phyloP scores from a whole-genome alignment of 73 alveolate genomes.

The Paramecium bursaria region DNA sequence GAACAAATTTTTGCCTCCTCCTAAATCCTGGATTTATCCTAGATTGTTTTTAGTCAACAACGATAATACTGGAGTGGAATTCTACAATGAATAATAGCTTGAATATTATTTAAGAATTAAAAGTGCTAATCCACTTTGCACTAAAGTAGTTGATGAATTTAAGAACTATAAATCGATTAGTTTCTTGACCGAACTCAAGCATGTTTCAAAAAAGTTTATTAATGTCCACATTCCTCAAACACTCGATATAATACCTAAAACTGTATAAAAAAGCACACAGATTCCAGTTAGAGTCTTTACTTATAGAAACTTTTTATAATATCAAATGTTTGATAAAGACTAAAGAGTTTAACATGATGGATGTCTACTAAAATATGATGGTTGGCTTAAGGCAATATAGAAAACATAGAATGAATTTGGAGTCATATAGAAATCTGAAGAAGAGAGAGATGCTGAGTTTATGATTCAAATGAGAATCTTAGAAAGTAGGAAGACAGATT shows the following conservation, averaged over 20 bases:
- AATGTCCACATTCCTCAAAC: constrained; percentile 73
- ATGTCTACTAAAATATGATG: constrained; percentile 65
- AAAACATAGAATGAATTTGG: constrained; percentile 68
- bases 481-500: constrained; percentile 69
- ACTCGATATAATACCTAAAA: constrained; percentile 75
- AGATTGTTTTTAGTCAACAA: constrained; percentile 76
- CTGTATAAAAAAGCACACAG: constrained; percentile 66
- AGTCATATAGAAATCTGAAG: constrained; percentile 64
- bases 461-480: constrained; percentile 62
- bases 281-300: constrained; percentile 59
- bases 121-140: constrained; percentile 58
- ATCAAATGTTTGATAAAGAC: constrained; percentile 59
- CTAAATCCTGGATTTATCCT: constrained; percentile 80
- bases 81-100: constrained; percentile 72
- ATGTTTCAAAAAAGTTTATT: constrained; percentile 9
- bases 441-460: constrained; percentile 71
- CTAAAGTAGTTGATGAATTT: constrained; percentile 58
- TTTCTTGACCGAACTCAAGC: constrained; percentile 58
- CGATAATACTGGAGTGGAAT: constrained; percentile 80
- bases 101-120: constrained; percentile 78
- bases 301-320: constrained; percentile 67
- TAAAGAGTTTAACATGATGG: constrained; percentile 59
- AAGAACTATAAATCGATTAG: constrained; percentile 54
- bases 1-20: constrained; percentile 85
- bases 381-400: constrained; percentile 55